These are phyloP conservation scores for Metarhizium robertsii DNA, from an alignment of 2,329 filamentous ascomycete species.

Conservation along the genomic window DNA sequence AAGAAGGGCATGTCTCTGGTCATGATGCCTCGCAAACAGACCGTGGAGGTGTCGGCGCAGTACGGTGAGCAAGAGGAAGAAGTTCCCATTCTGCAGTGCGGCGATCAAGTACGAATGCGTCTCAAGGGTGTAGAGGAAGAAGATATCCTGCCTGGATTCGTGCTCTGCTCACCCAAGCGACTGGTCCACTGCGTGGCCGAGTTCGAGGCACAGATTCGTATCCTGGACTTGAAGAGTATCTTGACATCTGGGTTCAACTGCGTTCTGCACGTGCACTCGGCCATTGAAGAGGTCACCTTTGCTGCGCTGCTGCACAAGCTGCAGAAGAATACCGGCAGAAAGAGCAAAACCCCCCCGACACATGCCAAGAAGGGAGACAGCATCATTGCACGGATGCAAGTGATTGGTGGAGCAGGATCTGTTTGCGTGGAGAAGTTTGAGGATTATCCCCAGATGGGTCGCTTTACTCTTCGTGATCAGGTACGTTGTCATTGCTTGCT, in stretches of 20 bases:
- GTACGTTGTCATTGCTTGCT: conserved; percentile 33
- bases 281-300: conserved; percentile 96
- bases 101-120: conserved; percentile 88
- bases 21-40: conserved; percentile 93
- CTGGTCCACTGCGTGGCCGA: conserved; percentile 80
- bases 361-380: conserved; percentile 75
- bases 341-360: conserved; percentile 86
- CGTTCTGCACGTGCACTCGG: conserved; percentile 92
- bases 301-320: conserved; percentile 80
- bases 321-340: conserved; percentile 86
- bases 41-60: conserved; percentile 70
- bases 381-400: conserved; percentile 86
- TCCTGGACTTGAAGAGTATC: conserved; percentile 90
- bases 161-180: conserved; percentile 89
- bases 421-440: conserved; percentile 94
- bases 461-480: conserved; percentile 84
- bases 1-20: conserved; percentile 80
- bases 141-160: conserved; percentile 90
- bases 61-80: conserved; percentile 98
- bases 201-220: conserved; percentile 95
- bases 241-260: conserved; percentile 94
- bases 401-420: conserved; percentile 73
- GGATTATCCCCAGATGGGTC: conserved; percentile 88
- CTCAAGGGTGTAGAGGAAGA: conserved; percentile 95
- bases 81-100: conserved; percentile 69